These are phyloP conservation scores for Crassisporium funariophilum DNA, from an alignment of 768 basidiomycete genomes.

Conservation along the genomic window DNA sequence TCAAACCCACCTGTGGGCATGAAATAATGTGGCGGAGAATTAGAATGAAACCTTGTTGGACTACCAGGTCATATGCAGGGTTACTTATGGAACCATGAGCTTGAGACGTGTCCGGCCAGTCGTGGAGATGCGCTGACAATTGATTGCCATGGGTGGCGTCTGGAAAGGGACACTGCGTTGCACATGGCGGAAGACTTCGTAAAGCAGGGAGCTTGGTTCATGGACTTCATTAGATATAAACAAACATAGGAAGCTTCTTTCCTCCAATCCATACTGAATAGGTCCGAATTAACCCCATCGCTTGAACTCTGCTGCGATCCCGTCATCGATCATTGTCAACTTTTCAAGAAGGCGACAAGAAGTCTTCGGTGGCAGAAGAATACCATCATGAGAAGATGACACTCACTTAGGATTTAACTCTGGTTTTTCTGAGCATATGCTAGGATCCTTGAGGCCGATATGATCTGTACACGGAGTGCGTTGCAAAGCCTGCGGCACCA, in stretches of 20 bases:
- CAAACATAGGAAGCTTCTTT: conserved; percentile 4
- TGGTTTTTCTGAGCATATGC: too few relatives aligned
- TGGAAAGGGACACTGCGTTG: conserved; percentile 6
- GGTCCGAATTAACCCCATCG: conserved; percentile 21
- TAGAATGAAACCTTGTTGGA: conserved; percentile 11
- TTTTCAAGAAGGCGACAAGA: conserved; percentile 3
- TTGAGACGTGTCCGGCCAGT: conserved; percentile 18
- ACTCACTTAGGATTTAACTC: too few relatives aligned
- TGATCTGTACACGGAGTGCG: too few relatives aligned
- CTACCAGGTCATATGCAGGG: conserved; percentile 17
- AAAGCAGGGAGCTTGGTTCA: conserved; percentile 15
- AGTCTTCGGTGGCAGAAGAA: conserved; percentile 10
- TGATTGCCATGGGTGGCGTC: conserved; percentile 3
- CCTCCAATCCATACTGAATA: not conserved
- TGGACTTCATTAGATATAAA: conserved; percentile 5
- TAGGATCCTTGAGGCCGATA: too few relatives aligned
- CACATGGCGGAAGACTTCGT: conserved; percentile 19
- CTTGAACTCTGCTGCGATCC: conserved; percentile 10
- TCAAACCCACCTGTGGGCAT: not conserved
- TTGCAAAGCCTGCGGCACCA: conserved; percentile 8
- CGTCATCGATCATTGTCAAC: conserved; percentile 4
- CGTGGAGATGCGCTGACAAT: conserved; percentile 15
- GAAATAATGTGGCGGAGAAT: conserved; percentile 16
- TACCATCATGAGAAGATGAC: conserved; percentile 1
- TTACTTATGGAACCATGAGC: conserved; percentile 11